These are phyloP conservation scores for Rhododendron ovatum DNA, from an alignment of 148 eudicot genomes.

Conservation along the genomic window DNA sequence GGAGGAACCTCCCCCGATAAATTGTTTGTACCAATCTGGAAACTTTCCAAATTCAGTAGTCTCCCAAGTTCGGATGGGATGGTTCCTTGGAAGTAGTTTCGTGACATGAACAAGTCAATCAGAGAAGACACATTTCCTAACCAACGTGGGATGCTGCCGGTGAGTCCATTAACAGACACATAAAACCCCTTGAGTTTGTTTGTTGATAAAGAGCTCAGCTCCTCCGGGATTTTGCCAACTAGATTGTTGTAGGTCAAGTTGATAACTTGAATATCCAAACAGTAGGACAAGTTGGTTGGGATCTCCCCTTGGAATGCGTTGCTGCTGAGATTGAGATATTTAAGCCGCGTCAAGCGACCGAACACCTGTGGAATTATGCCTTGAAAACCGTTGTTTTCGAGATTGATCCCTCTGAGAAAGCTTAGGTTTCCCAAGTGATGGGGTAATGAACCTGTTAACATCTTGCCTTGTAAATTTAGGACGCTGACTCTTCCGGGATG, in stretches of 20 bases:
- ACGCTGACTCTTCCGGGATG: too few species aligned
- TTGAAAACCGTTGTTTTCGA: too few species aligned
- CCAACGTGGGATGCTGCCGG: not conserved
- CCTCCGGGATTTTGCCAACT: not conserved
- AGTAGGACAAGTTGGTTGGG: not conserved
- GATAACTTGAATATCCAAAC: not conserved
- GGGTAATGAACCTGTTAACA: too few species aligned
- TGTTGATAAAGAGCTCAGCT: not conserved
- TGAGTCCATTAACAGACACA: not conserved
- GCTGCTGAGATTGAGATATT: too few species aligned
- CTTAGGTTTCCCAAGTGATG: too few species aligned
- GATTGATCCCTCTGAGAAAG: too few species aligned
- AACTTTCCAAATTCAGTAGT: rapidly evolving
- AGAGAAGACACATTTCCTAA: not conserved
- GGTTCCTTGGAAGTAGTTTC: not conserved
- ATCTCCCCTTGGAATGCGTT: too few species aligned
- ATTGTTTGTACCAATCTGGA: not conserved
- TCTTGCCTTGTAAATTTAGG: too few species aligned
- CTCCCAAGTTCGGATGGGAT: not conserved
- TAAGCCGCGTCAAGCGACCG: too few species aligned
- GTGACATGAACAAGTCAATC: not conserved
- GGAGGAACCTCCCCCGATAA: not conserved
- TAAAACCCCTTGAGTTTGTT: not conserved
- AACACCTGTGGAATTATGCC: too few species aligned
- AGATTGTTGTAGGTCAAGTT: not conserved